Conservation (phyloP, 2,329 filamentous ascomycete species). For the Chaetomiaceae sp. region DNA sequence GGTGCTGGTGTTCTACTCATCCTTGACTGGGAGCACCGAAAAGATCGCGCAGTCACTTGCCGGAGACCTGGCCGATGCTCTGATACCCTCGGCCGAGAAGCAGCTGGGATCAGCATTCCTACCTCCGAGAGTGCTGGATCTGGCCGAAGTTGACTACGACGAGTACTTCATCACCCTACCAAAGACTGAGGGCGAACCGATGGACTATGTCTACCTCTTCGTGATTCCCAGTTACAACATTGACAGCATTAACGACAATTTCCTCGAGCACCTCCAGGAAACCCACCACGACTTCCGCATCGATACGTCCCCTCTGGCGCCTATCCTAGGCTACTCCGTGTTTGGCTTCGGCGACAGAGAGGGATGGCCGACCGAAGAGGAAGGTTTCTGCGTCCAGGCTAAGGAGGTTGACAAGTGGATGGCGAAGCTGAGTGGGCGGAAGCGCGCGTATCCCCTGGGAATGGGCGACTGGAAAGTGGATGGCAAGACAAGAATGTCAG, state of each 20-base stretch:
- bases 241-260: slow-evolving; percentile 81
- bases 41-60: slow-evolving; percentile 60
- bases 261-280: slow-evolving; percentile 80
- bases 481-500: slow-evolving; percentile 56
- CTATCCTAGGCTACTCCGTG: slow-evolving; percentile 78
- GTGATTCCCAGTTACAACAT: slow-evolving; percentile 91
- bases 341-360: slow-evolving; percentile 91
- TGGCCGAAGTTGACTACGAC: slow-evolving; percentile 85
- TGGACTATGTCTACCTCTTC: slow-evolving; percentile 73
- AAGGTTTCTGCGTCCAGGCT: slow-evolving; percentile 90
- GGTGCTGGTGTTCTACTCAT: slow-evolving; percentile 81
- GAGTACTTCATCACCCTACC: slow-evolving; percentile 82
- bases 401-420: slow-evolving; percentile 91
- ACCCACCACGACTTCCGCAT: slow-evolving; percentile 97
- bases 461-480: slow-evolving; percentile 82
- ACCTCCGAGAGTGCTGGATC: slow-evolving; percentile 62
- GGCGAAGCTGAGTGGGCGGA: slow-evolving; percentile 84
- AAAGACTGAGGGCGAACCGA: slow-evolving; percentile 44
- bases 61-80: slow-evolving; percentile 45
- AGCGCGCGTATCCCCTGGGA: slow-evolving; percentile 81
- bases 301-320: slow-evolving; percentile 74
- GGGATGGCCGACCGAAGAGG: slow-evolving; percentile 84
- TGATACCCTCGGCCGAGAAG: slow-evolving; percentile 35
- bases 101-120: slow-evolving; percentile 36
- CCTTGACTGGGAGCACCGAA: slow-evolving; percentile 77